Evolutionary conservation across 2,329 filamentous ascomycete species (phyloP).

Genomic region (Cladobotryum mycophilum): DNA sequence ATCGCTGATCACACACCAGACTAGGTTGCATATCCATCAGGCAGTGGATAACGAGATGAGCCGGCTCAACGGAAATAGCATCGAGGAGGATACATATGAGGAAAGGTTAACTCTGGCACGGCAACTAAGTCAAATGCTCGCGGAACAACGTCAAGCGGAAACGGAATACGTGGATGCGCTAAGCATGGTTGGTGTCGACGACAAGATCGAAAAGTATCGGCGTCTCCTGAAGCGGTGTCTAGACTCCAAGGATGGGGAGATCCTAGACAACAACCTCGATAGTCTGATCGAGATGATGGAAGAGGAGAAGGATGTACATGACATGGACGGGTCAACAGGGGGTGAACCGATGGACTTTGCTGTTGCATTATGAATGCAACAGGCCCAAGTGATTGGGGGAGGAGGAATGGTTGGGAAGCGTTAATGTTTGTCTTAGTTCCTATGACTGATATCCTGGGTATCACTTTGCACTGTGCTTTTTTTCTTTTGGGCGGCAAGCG

Average conservation of each 20-base stretch:
- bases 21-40: constrained; percentile 46
- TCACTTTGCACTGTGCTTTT: not conserved
- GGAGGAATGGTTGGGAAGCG: no score
- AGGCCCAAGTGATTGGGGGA: not conserved
- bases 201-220: constrained; percentile 68
- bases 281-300: constrained; percentile 58
- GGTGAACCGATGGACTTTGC: constrained; percentile 26
- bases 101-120: constrained; percentile 53
- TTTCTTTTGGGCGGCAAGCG: not conserved
- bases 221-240: constrained; percentile 62
- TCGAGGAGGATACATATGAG: constrained; percentile 41
- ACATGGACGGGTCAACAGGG: constrained; percentile 25
- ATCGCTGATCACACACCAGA: constrained; percentile 46
- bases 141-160: constrained; percentile 57
- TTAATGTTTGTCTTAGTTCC: not conserved
- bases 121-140: constrained; percentile 49
- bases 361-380: constrained; percentile 3
- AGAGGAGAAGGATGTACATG: constrained; percentile 48
- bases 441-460: not conserved
- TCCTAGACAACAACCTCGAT: constrained; percentile 59
- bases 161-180: constrained; percentile 63
- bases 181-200: constrained; percentile 62
- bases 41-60: constrained; percentile 45
- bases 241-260: constrained; percentile 59
- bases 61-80: constrained; percentile 43